These are phyloP conservation scores for Cordyceps tenuipes DNA, from an alignment of 2,329 filamentous ascomycete species.

Conservation along the genomic window DNA sequence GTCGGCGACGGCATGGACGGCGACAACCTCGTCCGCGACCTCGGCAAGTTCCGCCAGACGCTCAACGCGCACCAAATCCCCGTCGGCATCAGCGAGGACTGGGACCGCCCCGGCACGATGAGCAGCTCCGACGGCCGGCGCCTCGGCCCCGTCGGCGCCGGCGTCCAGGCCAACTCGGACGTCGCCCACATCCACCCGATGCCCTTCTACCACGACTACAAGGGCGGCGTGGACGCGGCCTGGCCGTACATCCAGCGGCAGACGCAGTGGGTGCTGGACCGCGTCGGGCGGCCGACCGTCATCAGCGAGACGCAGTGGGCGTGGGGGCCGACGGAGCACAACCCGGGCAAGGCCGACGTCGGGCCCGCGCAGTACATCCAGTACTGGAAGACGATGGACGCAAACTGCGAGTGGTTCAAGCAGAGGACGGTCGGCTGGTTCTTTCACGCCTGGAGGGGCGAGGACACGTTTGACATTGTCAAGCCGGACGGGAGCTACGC, in stretches of 20 bases:
- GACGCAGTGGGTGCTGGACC: conserved; percentile 14
- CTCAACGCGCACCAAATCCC: conserved; percentile 13
- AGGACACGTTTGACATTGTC: conserved; percentile 16
- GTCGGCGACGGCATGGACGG: conserved; percentile 18
- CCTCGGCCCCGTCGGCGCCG: conserved; percentile 13
- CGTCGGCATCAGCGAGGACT: conserved; percentile 17
- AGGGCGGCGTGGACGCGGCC: conserved; percentile 9
- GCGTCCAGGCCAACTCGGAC: conserved; percentile 16
- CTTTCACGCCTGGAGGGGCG: conserved; percentile 16
- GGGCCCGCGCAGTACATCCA: conserved; percentile 14
- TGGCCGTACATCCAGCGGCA: conserved; percentile 15
- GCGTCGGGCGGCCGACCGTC: conserved; percentile 15
- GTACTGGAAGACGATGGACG: conserved; percentile 16
- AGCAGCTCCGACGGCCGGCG: conserved; percentile 9
- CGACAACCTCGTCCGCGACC: conserved; percentile 15
- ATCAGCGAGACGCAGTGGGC: conserved; percentile 17
- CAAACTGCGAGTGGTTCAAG: conserved; percentile 17
- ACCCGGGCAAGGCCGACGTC: conserved; percentile 13
- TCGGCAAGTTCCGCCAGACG: conserved; percentile 13
- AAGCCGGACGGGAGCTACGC: conserved; percentile 15
- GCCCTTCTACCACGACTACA: conserved; percentile 17
- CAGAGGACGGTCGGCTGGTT: conserved; percentile 15
- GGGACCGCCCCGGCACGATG: conserved; percentile 16
- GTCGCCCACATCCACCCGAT: conserved; percentile 17
- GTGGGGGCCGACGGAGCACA: conserved; percentile 15